Evolutionary conservation across 2,329 filamentous ascomycete genomes (phyloP), one percentile per base, ranked within the genome.

Genomic region (Lasiodiplodia sp.): DNA sequence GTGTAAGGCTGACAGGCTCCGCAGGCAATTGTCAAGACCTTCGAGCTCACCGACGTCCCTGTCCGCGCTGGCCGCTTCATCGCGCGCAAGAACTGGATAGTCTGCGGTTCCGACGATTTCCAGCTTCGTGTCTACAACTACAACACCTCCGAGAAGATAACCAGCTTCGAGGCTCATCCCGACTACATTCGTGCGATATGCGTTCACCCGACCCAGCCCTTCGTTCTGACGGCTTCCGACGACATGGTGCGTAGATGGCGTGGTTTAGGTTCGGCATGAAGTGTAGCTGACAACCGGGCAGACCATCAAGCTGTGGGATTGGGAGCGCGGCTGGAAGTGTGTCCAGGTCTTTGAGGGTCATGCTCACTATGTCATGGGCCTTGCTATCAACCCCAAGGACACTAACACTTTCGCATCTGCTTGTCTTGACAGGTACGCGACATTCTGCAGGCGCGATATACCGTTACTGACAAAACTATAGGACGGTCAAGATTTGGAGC

Each of bases 71-170:
- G 96, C 77, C 92, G 96, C 75, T 99, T 99, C 82, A 90, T 99
- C 78, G 93, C 96, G 74, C 89, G 96, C 76, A 99, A 99, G 90
- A 99, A 98, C 83, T 99, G 96, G 96, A 96, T 97, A 75, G 93
- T 97, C 67, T 96, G 93, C 83, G 96, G 96, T 78, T 95, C 91
- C 73, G 93, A 97, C 84, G 93, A 97, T 84, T 99, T 96, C 84
- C 88, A 91, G 77, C 80, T 91, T 70, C 92, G 95, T 67, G 78
- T 69, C 28, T 97, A 97, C 88, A 98, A 99, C 85, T 99, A 98
- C 87, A 98, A 99, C 84, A 99, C 96, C 66, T 97, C 93, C 70
- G 96, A 99, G 83, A 98, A 97, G 88, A 96, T 98, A 77, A 95
- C 94, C 66, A 92, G 92, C 18, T 98, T 97, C 81, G 95, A 98